Evolutionary conservation across 257 asterid species (phyloP).

Genomic region (Solanum neorickii): DNA sequence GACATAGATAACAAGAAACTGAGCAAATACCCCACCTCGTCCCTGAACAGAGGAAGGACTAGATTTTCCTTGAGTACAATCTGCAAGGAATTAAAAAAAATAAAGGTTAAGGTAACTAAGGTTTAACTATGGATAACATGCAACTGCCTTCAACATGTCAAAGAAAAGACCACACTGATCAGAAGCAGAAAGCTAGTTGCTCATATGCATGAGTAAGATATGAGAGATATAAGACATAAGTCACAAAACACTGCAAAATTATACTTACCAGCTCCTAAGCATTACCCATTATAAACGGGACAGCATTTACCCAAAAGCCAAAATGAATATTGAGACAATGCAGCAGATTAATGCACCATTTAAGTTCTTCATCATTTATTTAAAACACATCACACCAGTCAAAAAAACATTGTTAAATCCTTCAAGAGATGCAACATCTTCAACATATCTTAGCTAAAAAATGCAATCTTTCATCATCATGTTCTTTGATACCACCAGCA

Average conservation of each 20-base stretch:
- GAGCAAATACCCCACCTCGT: conserved; percentile 59
- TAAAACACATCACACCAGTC: background rate
- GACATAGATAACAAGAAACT: background rate
- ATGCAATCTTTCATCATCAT: background rate
- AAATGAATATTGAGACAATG: background rate
- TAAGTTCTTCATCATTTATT: background rate
- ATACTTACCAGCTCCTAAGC: background rate
- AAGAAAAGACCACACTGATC: background rate
- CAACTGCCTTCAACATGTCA: background rate
- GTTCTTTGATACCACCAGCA: background rate
- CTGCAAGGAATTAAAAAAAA: conserved; percentile 30
- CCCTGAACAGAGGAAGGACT: conserved; percentile 79
- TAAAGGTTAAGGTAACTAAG: conserved; percentile 5
- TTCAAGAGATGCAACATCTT: background rate
- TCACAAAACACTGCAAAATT: background rate
- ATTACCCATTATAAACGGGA: background rate
- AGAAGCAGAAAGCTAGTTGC: background rate
- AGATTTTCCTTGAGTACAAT: conserved; percentile 93
- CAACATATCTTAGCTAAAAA: background rate
- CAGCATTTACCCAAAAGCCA: background rate
- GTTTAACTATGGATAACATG: background rate
- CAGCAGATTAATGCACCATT: background rate
- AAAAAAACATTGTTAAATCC: background rate
- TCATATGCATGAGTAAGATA: background rate
- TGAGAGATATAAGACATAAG: background rate